phyloP scores from a whole-genome alignment of 768 basidiomycete species.

The Lactarius sp. region DNA sequence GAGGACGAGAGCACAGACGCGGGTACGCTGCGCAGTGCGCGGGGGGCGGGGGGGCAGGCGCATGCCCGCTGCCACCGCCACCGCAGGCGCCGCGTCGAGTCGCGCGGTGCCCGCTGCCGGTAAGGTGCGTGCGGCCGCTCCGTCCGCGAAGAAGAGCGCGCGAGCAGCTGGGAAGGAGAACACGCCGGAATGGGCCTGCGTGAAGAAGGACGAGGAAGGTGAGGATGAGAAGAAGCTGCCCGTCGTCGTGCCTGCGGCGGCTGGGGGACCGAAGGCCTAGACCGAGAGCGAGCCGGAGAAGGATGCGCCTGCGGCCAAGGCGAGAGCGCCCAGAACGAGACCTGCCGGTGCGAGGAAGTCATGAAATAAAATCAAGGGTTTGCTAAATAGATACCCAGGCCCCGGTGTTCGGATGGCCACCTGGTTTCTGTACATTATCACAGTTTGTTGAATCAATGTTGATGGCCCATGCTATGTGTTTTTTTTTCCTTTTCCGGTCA shows the following conservation, averaged over 20 bases:
- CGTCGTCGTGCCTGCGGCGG: not conserved
- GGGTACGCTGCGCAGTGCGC: no score
- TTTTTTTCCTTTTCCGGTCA: not conserved
- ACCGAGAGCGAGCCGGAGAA: constrained; percentile 25
- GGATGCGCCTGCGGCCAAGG: constrained; percentile 19
- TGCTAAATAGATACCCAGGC: no score
- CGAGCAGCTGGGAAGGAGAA: constrained; percentile 32
- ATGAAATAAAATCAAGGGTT: no score
- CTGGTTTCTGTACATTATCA: not conserved
- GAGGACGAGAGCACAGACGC: not conserved
- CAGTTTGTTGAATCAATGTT: no score
- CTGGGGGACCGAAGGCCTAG: not conserved
- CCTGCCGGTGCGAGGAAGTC: constrained; percentile 17
- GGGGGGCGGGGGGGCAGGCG: no score
- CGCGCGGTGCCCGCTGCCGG: constrained; percentile 5
- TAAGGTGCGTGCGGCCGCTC: constrained; percentile 10
- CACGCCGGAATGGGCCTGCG: constrained; percentile 29
- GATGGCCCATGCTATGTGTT: constrained; percentile 3
- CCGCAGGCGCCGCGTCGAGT: constrained; percentile 16
- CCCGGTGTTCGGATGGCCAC: not conserved
- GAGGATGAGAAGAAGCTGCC: constrained; percentile 2
- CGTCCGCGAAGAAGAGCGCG: constrained; percentile 9
- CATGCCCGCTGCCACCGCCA: not conserved
- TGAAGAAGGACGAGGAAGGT: constrained; percentile 23
- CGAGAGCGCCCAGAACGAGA: constrained; percentile 26